Percentiles rank a stretch among this genome's conserved stretches.
Evolutionary conservation across 352 stramenopile genomes (phyloP).

Genomic region (Phytophthora pistaciae): DNA sequence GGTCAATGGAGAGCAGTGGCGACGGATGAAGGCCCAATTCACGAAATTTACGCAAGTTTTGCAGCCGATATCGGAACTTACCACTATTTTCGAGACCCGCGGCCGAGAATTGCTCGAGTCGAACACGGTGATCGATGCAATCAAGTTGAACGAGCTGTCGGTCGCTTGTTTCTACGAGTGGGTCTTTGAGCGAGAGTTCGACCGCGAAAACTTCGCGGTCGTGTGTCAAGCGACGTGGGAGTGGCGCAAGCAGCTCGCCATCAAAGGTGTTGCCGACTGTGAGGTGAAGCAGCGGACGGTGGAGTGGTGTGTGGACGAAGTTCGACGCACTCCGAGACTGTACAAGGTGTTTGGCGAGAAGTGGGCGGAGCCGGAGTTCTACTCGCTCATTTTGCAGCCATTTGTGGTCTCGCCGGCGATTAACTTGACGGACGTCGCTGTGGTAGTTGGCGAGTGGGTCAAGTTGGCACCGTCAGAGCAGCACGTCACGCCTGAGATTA

Average conservation of each 20-base stretch:
- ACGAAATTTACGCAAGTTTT: conserved; percentile 24
- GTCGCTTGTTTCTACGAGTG: conserved; percentile 43
- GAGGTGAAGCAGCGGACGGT: conserved; percentile 27
- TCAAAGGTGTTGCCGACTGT: conserved; percentile 38
- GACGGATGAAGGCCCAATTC: conserved; percentile 37
- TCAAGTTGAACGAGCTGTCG: conserved; percentile 30
- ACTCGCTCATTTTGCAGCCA: conserved; percentile 45
- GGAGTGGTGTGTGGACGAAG: conserved; percentile 38
- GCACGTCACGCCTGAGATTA: conserved; percentile 29
- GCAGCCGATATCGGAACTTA: conserved; percentile 32
- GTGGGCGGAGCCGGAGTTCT: conserved; percentile 40
- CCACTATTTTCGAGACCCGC: conserved; percentile 31
- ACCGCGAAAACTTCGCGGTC: conserved; percentile 18
- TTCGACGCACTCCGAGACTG: conserved; percentile 26
- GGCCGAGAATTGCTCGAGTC: conserved; percentile 27
- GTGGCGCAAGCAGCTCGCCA: conserved; percentile 40
- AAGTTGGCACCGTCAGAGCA: conserved; percentile 17
- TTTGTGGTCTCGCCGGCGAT: conserved; percentile 46
- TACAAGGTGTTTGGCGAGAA: conserved; percentile 39
- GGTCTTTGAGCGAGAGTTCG: conserved; percentile 35
- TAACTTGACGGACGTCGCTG: conserved; percentile 41
- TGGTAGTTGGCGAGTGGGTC: conserved; percentile 31
- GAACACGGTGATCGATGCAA: conserved; percentile 27
- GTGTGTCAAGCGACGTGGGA: conserved; percentile 41
- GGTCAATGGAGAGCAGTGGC: conserved; percentile 39